Percentiles rank a stretch among this genome's conserved stretches.
phyloP scores from a whole-genome alignment of 2,329 filamentous ascomycete species.

The Paraconiothyrium sp. region DNA sequence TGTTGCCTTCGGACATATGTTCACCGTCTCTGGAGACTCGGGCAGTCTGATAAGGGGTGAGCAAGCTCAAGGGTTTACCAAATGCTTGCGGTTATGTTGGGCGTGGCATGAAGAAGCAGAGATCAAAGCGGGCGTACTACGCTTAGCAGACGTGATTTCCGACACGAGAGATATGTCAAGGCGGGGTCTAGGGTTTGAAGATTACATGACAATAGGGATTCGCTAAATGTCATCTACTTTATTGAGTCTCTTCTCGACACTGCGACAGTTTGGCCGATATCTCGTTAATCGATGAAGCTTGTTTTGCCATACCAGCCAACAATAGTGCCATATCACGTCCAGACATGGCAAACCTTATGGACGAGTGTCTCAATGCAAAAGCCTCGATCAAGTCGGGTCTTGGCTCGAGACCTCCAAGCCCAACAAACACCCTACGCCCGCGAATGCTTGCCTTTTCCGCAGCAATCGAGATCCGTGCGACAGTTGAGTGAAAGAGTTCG shows the following conservation, averaged over 20 bases:
- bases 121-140: not conserved
- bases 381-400: not conserved
- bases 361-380: not conserved
- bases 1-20: slow-evolving; percentile 2
- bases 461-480: not conserved
- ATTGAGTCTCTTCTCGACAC: not conserved
- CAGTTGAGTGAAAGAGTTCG: not conserved
- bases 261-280: not conserved
- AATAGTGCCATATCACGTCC: not conserved
- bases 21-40: not conserved
- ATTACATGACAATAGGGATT: not conserved
- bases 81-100: slow-evolving; percentile 2
- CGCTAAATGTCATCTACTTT: not conserved
- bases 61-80: not conserved
- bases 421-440: not conserved
- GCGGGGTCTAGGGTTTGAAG: not conserved
- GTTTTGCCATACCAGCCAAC: not conserved
- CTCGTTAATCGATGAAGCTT: not conserved
- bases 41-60: not conserved
- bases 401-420: not conserved
- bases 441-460: not conserved
- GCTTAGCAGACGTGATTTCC: not conserved
- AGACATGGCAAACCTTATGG: not conserved
- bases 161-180: not conserved
- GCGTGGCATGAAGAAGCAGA: not conserved